Conservation (phyloP, 345 rosid genomes). For the Noccaea bulbosa region DNA sequence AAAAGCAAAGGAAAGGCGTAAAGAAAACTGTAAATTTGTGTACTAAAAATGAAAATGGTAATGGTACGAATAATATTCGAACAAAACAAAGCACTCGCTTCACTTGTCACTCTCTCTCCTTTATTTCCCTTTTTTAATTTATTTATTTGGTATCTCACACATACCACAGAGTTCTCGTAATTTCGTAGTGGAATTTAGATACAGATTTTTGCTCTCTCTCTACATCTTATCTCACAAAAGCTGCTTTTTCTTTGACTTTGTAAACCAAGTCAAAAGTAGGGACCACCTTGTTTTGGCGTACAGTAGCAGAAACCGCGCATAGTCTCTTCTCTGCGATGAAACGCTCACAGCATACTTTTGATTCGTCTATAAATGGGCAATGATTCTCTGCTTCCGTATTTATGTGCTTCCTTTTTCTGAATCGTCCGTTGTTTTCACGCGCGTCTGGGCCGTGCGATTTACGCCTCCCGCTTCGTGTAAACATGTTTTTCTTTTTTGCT, state of each 20-base stretch:
- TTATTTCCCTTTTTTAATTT: neutral
- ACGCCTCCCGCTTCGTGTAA: neutral
- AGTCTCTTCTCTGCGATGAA: conserved; percentile 26
- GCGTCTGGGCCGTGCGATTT: conserved; percentile 28
- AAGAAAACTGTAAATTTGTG: neutral
- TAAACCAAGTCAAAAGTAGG: conserved; percentile 59
- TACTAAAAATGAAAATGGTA: conserved; percentile 17
- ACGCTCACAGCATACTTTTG: conserved; percentile 16
- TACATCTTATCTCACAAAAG: conserved; percentile 35
- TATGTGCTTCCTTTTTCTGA: neutral
- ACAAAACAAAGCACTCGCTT: conserved; percentile 35
- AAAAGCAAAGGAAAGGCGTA: too few species aligned
- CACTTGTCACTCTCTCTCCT: conserved; percentile 38
- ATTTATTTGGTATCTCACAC: neutral
- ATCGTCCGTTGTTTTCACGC: conserved; percentile 4
- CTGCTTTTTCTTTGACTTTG: conserved; percentile 67
- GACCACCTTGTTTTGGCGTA: conserved; percentile 29
- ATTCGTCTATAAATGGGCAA: conserved; percentile 25
- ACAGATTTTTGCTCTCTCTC: conserved; percentile 22
- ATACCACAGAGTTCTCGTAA: conserved; percentile 27
- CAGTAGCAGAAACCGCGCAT: conserved; percentile 20
- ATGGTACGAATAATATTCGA: conserved; percentile 33
- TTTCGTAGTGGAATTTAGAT: conserved; percentile 38
- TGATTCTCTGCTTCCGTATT: conserved; percentile 7
- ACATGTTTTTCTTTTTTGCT: neutral